Conservation (phyloP, 805 yeast genomes). For the Spathaspora arborariae region DNA sequence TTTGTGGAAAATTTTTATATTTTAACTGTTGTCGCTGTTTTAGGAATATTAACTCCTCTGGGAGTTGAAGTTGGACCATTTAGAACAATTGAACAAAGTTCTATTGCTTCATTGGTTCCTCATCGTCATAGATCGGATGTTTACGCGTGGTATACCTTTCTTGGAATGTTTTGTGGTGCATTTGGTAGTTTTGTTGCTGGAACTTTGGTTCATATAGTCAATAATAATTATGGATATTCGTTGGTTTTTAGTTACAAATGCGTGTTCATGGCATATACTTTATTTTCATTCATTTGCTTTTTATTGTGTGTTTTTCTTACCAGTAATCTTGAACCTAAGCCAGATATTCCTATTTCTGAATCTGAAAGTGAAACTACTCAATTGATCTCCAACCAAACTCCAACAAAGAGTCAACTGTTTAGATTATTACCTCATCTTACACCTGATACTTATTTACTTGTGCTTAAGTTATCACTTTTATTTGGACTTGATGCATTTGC, state of each 20-base stretch:
- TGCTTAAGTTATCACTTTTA: slow-evolving; percentile 32
- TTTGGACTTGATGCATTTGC: slow-evolving; percentile 43
- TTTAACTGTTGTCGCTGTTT: slow-evolving; percentile 35
- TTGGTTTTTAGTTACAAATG: slow-evolving; percentile 23
- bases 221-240: slow-evolving; percentile 14
- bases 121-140: slow-evolving; percentile 45
- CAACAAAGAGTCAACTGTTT: neutral
- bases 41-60: slow-evolving; percentile 55
- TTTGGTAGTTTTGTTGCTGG: slow-evolving; percentile 45
- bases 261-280: slow-evolving; percentile 24
- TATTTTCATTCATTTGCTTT: slow-evolving; percentile 17
- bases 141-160: slow-evolving; percentile 55
- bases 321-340: slow-evolving; percentile 13
- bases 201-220: slow-evolving; percentile 14
- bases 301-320: slow-evolving; percentile 16
- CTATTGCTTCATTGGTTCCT: slow-evolving; percentile 45
- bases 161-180: slow-evolving; percentile 46
- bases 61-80: slow-evolving; percentile 61
- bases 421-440: slow-evolving; percentile 17
- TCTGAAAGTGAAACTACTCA: slow-evolving; percentile 13
- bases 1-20: slow-evolving; percentile 26
- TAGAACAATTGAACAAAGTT: slow-evolving; percentile 52
- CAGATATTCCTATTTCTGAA: slow-evolving; percentile 1
- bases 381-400: slow-evolving; percentile 10
- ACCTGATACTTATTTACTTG: slow-evolving; percentile 16